phyloP scores from a whole-genome alignment of 2,329 filamentous ascomycete genomes.

The Talaromyces marneffei region DNA sequence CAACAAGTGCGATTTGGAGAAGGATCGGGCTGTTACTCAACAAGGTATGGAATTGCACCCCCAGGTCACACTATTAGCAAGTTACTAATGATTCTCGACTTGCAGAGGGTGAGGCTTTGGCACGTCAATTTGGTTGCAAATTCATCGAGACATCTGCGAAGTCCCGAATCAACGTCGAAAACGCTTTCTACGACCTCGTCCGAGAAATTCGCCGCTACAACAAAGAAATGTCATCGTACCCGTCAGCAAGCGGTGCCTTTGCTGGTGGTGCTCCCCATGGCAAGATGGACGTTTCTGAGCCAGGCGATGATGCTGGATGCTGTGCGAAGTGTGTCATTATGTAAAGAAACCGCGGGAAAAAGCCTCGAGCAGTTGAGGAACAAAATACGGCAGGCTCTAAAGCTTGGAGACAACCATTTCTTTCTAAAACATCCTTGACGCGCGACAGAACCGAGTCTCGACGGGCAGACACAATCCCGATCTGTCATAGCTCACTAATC shows the following conservation, averaged over 20 bases:
- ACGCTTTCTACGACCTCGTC: constrained; percentile 97
- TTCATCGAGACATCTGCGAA: constrained; percentile 99
- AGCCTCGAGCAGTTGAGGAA: not conserved
- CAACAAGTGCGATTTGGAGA: constrained; percentile 98
- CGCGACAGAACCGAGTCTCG: not conserved
- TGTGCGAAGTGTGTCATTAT: constrained; percentile 83
- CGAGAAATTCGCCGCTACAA: constrained; percentile 97
- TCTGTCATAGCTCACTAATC: not conserved
- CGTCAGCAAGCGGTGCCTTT: constrained; percentile 60
- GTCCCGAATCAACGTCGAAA: constrained; percentile 95
- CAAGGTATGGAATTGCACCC: constrained; percentile 60
- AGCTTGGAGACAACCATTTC: not conserved
- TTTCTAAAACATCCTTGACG: not conserved
- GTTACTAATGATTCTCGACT: not conserved
- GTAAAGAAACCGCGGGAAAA: constrained; percentile 46
- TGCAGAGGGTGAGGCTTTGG: constrained; percentile 81
- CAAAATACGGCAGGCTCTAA: not conserved
- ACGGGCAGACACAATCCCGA: not conserved
- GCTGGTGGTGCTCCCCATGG: constrained; percentile 54
- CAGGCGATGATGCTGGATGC: constrained; percentile 58
- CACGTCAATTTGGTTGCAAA: constrained; percentile 85
- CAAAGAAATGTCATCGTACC: constrained; percentile 91
- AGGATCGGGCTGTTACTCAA: constrained; percentile 82
- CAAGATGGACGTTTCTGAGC: constrained; percentile 70
- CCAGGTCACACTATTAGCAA: not conserved